These are phyloP conservation scores for Sapria himalayana DNA, from an alignment of 345 rosid genomes.

Conservation along the genomic window DNA sequence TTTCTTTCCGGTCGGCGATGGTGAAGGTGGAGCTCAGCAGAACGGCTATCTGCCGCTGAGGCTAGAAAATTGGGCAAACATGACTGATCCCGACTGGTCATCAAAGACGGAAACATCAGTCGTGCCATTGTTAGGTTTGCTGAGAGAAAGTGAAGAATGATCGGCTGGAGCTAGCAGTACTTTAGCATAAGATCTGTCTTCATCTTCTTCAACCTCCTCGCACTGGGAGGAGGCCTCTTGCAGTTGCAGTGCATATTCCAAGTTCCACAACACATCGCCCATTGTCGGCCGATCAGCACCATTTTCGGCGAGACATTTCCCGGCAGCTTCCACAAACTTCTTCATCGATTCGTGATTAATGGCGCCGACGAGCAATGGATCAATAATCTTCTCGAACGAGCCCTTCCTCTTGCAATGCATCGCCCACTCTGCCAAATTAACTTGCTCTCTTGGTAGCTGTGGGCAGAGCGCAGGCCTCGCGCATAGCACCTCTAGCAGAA, in stretches of 20 bases:
- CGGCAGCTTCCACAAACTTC: conserved; percentile 39
- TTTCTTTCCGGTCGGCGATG: no score
- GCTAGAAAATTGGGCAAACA: conserved; percentile 38
- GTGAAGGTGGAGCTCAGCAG: no score
- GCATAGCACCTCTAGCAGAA: conserved; percentile 36
- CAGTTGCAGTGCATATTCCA: conserved; percentile 62
- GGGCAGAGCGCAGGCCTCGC: conserved; percentile 57
- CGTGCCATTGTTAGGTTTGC: conserved; percentile 20
- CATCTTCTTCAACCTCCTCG: conserved; percentile 36
- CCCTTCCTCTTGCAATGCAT: conserved; percentile 36
- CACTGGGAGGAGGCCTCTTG: conserved; percentile 43
- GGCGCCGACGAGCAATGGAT: conserved; percentile 24
- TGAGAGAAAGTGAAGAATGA: conserved; percentile 10
- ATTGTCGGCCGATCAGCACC: conserved; percentile 42
- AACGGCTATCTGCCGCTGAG: conserved; percentile 57
- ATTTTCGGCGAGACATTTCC: conserved; percentile 34
- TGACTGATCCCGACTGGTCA: conserved; percentile 49
- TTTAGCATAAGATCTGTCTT: conserved; percentile 7
- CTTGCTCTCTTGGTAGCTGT: conserved; percentile 41
- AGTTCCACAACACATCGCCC: conserved; percentile 51
- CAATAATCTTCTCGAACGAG: conserved; percentile 23
- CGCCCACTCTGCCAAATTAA: conserved; percentile 54
- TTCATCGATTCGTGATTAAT: conserved; percentile 40
- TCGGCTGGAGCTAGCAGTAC: conserved; percentile 10
- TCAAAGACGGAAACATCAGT: conserved; percentile 19